Base-by-base conservation (phyloP, 352 stramenopile species). In the Globisporangium emineosum region DNA sequence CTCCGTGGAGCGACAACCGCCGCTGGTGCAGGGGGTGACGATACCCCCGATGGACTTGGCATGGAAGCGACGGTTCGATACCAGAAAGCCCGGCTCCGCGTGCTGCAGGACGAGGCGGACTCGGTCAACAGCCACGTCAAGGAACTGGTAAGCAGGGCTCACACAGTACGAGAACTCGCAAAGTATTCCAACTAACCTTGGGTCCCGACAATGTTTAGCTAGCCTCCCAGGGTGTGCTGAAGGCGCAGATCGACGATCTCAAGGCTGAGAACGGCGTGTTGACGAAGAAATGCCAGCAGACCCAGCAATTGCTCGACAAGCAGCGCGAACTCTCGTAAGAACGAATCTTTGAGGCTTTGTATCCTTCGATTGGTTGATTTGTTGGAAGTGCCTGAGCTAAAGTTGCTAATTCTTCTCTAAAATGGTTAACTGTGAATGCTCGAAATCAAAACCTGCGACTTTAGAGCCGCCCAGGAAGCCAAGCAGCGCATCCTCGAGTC, bases 401-500 rank as follows among this genome's bases (percentile, higher is more conserved):
- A 47, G 40, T 21, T 21, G 17, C 10, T 17, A 47, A 8, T 5
- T n/a, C n/a, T 47, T 47, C 15, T 6, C 40, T 47, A 47, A 47
- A 47, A 21, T 21, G 40, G 40, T 47, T 47, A 17, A 2, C 10
- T 17, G 2, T 2, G 32, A 35, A 42, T 42, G 2, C 13, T 42
- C 1, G 17, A 45, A 17, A 0, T 7, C 13, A 12, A n/a, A 45
- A 45, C 4, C 15, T 21, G 17, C 17, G n/a, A 19, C 10, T 33
- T 33, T 15, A 94, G 86, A 56, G 67, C 70, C 8, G 82, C 82
- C 1, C 86, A 91, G 55, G 83, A 93, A 51, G 71, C 70, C 8
- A 89, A 91, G 54, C 81, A 94, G 55, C 73, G 79, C 27, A 85
- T 94, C 29, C 57, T 93, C 8, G 82, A 92, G 72, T 68, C 75